phyloP scores from a whole-genome alignment of 208 protist genomes.

The Angomonas desouzai region DNA sequence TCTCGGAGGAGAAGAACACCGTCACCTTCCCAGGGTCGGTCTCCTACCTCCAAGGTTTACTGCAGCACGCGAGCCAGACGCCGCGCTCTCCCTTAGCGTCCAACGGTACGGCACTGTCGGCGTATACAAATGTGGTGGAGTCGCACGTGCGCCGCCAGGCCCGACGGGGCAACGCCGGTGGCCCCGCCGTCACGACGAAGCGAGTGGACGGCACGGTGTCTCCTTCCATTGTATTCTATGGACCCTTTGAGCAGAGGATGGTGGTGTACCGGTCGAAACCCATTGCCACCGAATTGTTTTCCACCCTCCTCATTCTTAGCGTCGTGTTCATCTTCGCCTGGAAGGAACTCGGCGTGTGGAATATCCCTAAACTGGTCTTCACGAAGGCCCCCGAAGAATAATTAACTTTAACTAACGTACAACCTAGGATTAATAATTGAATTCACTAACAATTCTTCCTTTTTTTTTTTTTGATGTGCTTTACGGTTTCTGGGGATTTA shows the following conservation, averaged over 20 bases:
- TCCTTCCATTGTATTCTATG: conserved; percentile 37
- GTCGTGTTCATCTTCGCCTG: conserved; percentile 41
- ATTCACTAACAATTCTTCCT: background rate
- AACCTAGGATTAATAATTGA: background rate
- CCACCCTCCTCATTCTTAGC: conserved; percentile 18
- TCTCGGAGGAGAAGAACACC: conserved; percentile 2
- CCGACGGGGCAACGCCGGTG: conserved; percentile 13
- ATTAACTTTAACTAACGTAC: background rate
- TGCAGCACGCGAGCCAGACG: conserved; percentile 35
- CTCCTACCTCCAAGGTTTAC: conserved; percentile 52
- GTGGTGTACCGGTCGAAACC: conserved; percentile 46
- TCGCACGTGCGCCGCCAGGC: conserved; percentile 42
- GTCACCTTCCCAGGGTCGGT: conserved; percentile 36
- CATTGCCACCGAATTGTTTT: conserved; percentile 24
- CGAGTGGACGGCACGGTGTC: conserved; percentile 25
- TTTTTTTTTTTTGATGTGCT: background rate
- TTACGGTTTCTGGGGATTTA: too few species aligned
- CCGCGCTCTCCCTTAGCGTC: conserved; percentile 44
- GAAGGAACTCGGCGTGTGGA: conserved; percentile 37
- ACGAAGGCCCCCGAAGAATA: background rate
- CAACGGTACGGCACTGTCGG: conserved; percentile 23
- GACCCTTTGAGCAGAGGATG: conserved; percentile 63
- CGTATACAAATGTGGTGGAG: conserved; percentile 43
- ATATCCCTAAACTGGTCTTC: conserved; percentile 24
- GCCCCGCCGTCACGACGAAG: conserved; percentile 14